A percentile compares a stretch with the other conserved stretches of the same genome.
These are phyloP conservation scores for Testicularia cyperi DNA, from an alignment of 1,284 basidiomycete species.

Conservation along the genomic window DNA sequence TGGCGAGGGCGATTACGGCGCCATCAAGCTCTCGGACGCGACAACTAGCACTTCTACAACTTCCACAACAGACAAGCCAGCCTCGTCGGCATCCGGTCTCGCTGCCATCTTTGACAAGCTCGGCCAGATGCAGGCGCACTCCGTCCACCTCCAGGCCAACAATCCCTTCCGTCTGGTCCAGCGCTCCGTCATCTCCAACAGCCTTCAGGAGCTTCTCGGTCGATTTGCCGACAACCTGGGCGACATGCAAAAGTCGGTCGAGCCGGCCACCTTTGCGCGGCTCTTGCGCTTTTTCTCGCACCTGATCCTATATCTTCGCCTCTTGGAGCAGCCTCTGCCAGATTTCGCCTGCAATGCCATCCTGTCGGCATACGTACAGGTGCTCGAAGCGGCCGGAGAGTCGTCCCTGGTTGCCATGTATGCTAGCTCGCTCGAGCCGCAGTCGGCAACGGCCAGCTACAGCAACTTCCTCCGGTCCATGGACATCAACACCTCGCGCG, in stretches of 20 bases:
- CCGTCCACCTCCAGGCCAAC: conserved; percentile 63
- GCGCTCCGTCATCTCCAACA: conserved; percentile 78
- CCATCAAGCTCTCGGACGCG: conserved; percentile 37
- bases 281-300: conserved; percentile 87
- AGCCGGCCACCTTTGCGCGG: conserved; percentile 54
- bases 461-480: conserved; percentile 81
- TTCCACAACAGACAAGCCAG: conserved; percentile 1
- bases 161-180: conserved; percentile 86
- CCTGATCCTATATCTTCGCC: conserved; percentile 83
- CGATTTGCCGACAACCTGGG: conserved; percentile 46
- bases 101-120: conserved; percentile 51
- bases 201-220: conserved; percentile 64
- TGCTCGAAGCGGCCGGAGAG: conserved; percentile 73
- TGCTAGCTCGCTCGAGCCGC: conserved; percentile 81
- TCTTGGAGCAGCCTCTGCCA: conserved; percentile 67
- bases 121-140: conserved; percentile 42
- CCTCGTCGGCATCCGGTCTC: conserved; percentile 10
- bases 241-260: conserved; percentile 38
- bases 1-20: conserved; percentile 35
- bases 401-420: conserved; percentile 89
- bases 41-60: conserved; percentile 11
- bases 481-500: conserved; percentile 70
- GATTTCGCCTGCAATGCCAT: conserved; percentile 74
- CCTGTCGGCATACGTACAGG: conserved; percentile 82
- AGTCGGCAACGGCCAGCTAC: conserved; percentile 85